A percentile compares a stretch with the other conserved stretches of the same genome.
These are phyloP conservation scores for Skeletonema menzelii DNA, from an alignment of 108 stramenopile genomes.

Conservation along the genomic window DNA sequence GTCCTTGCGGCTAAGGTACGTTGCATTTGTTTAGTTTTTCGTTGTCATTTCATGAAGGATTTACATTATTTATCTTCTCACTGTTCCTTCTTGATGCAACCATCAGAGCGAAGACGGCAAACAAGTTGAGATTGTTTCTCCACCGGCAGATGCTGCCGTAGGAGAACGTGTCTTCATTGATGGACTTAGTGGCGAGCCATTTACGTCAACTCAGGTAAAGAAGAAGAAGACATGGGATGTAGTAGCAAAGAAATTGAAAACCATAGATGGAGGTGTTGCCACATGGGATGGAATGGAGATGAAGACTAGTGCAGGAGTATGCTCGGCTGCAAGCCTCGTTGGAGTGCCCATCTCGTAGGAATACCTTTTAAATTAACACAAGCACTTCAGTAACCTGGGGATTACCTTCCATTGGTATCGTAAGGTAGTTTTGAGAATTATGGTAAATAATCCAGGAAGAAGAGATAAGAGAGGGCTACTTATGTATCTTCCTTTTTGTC, in stretches of 20 bases:
- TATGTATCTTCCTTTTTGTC: too few relatives aligned
- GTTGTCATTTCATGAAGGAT: neutral
- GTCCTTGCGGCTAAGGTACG: constrained; percentile 84
- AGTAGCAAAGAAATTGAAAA: constrained; percentile 74
- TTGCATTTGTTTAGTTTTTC: neutral
- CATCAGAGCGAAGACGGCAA: constrained; percentile 62
- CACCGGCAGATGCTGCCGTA: constrained; percentile 74
- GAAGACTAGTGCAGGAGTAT: constrained; percentile 73
- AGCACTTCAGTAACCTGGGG: too few relatives aligned
- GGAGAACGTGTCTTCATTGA: constrained; percentile 88
- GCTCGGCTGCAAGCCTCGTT: constrained; percentile 64
- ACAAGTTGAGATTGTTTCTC: constrained; percentile 77
- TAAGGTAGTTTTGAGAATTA: too few relatives aligned
- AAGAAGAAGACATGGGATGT: constrained; percentile 87
- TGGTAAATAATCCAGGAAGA: too few relatives aligned
- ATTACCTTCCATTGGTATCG: too few relatives aligned
- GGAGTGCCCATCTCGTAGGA: constrained; percentile 80
- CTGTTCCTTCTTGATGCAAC: neutral
- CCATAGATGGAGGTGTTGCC: constrained; percentile 73
- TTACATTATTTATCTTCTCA: neutral
- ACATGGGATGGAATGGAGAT: constrained; percentile 82
- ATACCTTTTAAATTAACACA: too few relatives aligned
- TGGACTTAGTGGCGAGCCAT: constrained; percentile 78
- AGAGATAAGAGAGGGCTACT: too few relatives aligned
- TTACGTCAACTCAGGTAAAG: constrained; percentile 79